Base-by-base conservation (phyloP, 1,284 basidiomycete genomes). In the Pisolithus thermaeus region DNA sequence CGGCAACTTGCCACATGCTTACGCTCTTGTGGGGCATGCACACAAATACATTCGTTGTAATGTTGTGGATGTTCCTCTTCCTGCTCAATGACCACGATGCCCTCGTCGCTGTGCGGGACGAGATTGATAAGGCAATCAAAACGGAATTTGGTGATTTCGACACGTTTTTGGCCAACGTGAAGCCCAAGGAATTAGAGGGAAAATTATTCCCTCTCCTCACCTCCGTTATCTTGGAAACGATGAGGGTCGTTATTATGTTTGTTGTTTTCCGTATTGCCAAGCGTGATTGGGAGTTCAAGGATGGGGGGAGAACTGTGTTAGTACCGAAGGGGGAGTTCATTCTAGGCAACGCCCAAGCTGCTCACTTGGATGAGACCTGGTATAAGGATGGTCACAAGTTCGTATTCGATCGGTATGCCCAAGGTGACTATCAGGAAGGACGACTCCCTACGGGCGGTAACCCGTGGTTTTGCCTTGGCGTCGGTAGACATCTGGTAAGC, bases 211-310 rank as follows among this genome's bases (percentile, higher is more conserved):
- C 14, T 18, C 28, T 66, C 0, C 27, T 66, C 20, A 64, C 62
- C 2, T 66, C 62, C 8, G 61, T 59, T 0, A 49, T 65, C 45
- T 63, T 66, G 61, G 64, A 66, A 49, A 66, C 63, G 7, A 44
- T 63, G 52, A 51, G 64, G 32, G 45, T 66, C 14, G 63, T 56
- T 0, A 45, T 40, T 0, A 40, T 65, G 50, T 53, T 61, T 12
- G 50, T 52, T 0, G 56, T 53, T 1, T 42, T 60, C 32, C 56
- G 54, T 7, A 40, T 55, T 35, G 64, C 61, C 8, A 48, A 3
- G 6, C 27, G 54, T 30, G 54, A 66, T 53, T 56, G 63, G 40
- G 54, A 56, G 22, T 47, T 63, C 18, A 50, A 1, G 49, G 46
- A 54, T n/a, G 39, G 42, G 23, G 51, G 52, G 7, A 45, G 35